Conservation (phyloP, 1,284 basidiomycete species). For the Meripilus lineatus region DNA sequence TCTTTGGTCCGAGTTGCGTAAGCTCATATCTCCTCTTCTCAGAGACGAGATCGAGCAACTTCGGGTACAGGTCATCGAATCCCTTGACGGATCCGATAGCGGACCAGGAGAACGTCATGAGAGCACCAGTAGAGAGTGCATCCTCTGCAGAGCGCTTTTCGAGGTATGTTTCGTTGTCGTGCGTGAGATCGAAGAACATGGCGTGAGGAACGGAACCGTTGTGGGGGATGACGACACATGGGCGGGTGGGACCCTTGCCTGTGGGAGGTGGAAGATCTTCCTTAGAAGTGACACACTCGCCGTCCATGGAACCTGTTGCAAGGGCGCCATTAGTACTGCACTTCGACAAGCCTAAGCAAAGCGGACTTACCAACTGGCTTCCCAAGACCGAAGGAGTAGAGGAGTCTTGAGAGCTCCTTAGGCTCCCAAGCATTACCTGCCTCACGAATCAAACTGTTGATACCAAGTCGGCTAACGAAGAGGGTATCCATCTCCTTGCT, state of each 20-base stretch:
- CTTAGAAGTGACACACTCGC: conserved; percentile 69
- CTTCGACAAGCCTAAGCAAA: neutral
- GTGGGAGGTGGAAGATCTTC: conserved; percentile 77
- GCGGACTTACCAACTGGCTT: conserved; percentile 82
- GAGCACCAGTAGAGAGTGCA: conserved; percentile 85
- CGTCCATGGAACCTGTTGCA: conserved; percentile 81
- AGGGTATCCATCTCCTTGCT: conserved; percentile 89
- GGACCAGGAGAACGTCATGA: conserved; percentile 82
- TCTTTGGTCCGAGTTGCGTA: conserved; percentile 44
- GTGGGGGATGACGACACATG: conserved; percentile 72
- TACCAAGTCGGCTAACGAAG: conserved; percentile 86
- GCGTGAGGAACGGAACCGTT: conserved; percentile 87
- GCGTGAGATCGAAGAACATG: conserved; percentile 89
- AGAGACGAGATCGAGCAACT: conserved; percentile 79
- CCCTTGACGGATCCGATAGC: conserved; percentile 92
- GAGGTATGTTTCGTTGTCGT: conserved; percentile 90
- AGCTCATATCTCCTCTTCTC: conserved; percentile 79
- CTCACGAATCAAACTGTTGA: conserved; percentile 91
- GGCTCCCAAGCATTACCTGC: conserved; percentile 87
- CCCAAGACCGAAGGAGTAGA: conserved; percentile 85
- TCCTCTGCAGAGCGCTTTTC: conserved; percentile 91
- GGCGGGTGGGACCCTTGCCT: conserved; percentile 71
- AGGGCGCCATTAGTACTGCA: neutral
- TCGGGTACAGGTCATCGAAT: conserved; percentile 95
- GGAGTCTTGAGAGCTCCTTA: conserved; percentile 80